Evolutionary conservation across 371 early-diverging fungal genomes (phyloP), one percentile per base, ranked within the genome.

Genomic region (Enterospora canceri): DNA sequence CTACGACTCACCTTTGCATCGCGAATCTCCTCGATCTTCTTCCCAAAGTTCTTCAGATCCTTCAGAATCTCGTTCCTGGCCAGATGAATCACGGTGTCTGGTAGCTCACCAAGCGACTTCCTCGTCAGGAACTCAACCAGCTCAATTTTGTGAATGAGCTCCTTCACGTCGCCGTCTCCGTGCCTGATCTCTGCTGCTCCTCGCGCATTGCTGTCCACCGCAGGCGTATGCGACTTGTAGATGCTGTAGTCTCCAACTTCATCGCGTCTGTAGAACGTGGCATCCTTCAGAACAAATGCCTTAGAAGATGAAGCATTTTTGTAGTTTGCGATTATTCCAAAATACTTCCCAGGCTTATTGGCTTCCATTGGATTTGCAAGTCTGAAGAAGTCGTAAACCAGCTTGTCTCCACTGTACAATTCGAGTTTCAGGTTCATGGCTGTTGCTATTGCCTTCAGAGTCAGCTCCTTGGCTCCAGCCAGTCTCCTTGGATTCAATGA

Each of bases 371-470:
- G 3, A 2, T 53, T 8, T 12, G 2, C 21, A 46, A 72, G 68
- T 49, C 76, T 69, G 24, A 81, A 65, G 46, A 61, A 71, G 61
- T 81, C 81, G 58, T 79, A 81, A 12, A 79, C 19, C 1, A 81
- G 49, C 2, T 57, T 72, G 1, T 73, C 66, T 3, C 70, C 58
- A 48, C 69, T 71, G 59, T 81, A 81, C 23, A 81, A 18, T 48
- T 81, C 82, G 26, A 81, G 66, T 56, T 79, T 79, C 48, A 81
- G 76, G 60, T 79, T 79, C 49, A 76, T 74, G 5, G 58, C 46
- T 18, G 81, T 81, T 1, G 68, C 63, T 0, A 81, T 81, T n/a
- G 79, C 70, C 58, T 81, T 81, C 5, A 81, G 21, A n/a, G 65
- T 75, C 19, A 81, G 48, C n/a, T 75, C 71, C 31, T 69, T 73